A percentile compares a stretch with the other conserved stretches of the same genome.
These are phyloP conservation scores for Chlorella variabilis DNA, from an alignment of 163 green algal species.

Conservation along the genomic window DNA sequence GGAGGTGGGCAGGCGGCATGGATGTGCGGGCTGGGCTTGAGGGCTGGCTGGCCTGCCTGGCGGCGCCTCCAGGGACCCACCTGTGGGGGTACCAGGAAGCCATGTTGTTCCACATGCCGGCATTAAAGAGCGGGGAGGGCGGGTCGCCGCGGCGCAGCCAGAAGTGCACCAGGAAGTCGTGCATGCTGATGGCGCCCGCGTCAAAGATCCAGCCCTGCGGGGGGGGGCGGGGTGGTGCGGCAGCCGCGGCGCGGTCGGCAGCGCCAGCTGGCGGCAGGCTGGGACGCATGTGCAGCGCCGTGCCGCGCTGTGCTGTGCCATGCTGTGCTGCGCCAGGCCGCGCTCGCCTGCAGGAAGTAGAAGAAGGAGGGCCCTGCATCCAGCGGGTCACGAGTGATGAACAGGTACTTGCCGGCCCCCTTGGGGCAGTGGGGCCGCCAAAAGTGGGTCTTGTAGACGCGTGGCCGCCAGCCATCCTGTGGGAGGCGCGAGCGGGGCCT, in stretches of 20 bases:
- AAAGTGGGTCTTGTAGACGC: conserved; percentile 17
- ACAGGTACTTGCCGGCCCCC: not conserved
- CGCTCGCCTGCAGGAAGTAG: conserved; percentile 50
- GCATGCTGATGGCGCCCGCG: conserved; percentile 40
- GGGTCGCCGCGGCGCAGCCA: conserved; percentile 33
- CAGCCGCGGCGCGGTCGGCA: too few relatives aligned
- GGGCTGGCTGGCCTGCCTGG: too few relatives aligned
- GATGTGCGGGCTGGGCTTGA: too few relatives aligned
- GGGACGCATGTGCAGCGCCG: not conserved
- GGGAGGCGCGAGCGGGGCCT: too few relatives aligned
- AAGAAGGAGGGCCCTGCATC: conserved; percentile 56
- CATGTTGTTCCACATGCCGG: conserved; percentile 48
- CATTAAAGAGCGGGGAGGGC: conserved; percentile 41
- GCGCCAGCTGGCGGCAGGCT: too few relatives aligned
- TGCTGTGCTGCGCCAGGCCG: too few relatives aligned
- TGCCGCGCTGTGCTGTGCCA: too few relatives aligned
- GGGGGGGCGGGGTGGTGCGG: too few relatives aligned
- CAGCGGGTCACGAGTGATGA: conserved; percentile 32
- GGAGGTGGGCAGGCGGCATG: too few relatives aligned
- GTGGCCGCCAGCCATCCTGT: conserved; percentile 10
- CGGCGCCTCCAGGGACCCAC: too few relatives aligned
- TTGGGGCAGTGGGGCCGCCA: conserved; percentile 27
- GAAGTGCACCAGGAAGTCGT: conserved; percentile 56
- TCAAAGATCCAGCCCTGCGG: conserved; percentile 57
- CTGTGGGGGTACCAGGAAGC: conserved; percentile 52